A percentile compares a stretch with the other conserved stretches of the same genome.
Conservation (phyloP, 108 stramenopile genomes). For the Bacterosira constricta region DNA sequence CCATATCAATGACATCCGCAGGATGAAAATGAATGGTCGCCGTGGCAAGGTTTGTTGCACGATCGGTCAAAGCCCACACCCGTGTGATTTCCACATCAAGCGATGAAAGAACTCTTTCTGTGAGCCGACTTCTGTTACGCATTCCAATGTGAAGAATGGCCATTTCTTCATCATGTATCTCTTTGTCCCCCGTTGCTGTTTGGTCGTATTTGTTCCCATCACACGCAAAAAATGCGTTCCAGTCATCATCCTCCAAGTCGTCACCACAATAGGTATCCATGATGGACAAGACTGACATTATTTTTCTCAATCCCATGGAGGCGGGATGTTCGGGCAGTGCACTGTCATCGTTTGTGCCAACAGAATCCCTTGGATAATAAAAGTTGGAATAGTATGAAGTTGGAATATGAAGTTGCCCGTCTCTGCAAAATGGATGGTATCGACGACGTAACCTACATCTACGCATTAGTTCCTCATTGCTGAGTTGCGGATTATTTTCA, state of each 20-base stretch:
- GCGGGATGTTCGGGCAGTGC: constrained; percentile 46
- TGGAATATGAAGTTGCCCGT: constrained; percentile 24
- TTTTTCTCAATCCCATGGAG: constrained; percentile 25
- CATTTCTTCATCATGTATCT: constrained; percentile 16
- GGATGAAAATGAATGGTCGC: constrained; percentile 49
- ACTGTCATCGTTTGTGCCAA: neutral
- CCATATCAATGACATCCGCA: constrained; percentile 13
- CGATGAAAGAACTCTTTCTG: constrained; percentile 40
- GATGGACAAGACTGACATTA: constrained; percentile 43
- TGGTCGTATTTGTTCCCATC: neutral
- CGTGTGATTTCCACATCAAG: constrained; percentile 61
- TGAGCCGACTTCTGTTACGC: constrained; percentile 51
- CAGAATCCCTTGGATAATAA: neutral
- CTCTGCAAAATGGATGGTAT: constrained; percentile 34
- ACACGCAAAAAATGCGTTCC: constrained; percentile 27
- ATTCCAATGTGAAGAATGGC: constrained; percentile 49
- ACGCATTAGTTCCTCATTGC: constrained; percentile 10
- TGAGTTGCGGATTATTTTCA: neutral
- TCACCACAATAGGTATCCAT: constrained; percentile 57
- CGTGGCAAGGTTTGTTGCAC: constrained; percentile 32
- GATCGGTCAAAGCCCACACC: constrained; percentile 59
- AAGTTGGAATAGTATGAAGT: constrained; percentile 15
- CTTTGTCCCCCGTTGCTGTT: no score
- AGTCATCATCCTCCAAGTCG: constrained; percentile 33
- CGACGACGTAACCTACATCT: neutral